Evolutionary conservation across 345 rosid species (phyloP).

Genomic region (Geranium brycei): DNA sequence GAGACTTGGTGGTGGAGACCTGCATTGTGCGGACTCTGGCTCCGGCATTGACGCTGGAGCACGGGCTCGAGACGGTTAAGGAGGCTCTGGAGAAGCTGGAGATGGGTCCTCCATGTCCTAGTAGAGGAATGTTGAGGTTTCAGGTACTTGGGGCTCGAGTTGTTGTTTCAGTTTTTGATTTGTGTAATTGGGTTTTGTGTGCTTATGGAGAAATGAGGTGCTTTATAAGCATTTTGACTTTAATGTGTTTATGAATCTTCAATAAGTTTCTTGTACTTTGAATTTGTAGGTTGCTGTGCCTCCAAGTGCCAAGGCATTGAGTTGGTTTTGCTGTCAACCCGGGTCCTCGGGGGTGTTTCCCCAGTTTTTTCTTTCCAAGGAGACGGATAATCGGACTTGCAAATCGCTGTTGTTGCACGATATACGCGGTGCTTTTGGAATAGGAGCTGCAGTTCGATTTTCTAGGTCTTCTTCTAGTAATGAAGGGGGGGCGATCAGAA

Average conservation of each 20-base stretch:
- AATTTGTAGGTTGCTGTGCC: constrained; percentile 67
- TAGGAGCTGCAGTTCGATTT: constrained; percentile 70
- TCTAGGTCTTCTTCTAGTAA: constrained; percentile 20
- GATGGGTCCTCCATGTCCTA: constrained; percentile 45
- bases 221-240: neutral
- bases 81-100: constrained; percentile 49
- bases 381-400: constrained; percentile 25
- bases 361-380: constrained; percentile 67
- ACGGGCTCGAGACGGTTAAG: constrained; percentile 43
- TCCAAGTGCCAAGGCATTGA: constrained; percentile 73
- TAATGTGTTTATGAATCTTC: neutral
- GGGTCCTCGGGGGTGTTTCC: constrained; percentile 46
- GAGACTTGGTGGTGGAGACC: constrained; percentile 43
- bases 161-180: neutral
- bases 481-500: constrained; percentile 22
- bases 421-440: constrained; percentile 61
- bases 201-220: neutral
- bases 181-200: too few relatives aligned
- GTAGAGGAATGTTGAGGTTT: constrained; percentile 51
- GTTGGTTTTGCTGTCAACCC: constrained; percentile 72
- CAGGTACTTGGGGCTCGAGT: constrained; percentile 29
- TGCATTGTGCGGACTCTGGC: constrained; percentile 56
- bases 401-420: constrained; percentile 42
- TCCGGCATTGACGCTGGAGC: constrained; percentile 70
- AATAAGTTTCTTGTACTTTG: neutral